Evolutionary conservation across 306 rosid genomes (phyloP).

Genomic region (Amphicarpaea edgeworthii): DNA sequence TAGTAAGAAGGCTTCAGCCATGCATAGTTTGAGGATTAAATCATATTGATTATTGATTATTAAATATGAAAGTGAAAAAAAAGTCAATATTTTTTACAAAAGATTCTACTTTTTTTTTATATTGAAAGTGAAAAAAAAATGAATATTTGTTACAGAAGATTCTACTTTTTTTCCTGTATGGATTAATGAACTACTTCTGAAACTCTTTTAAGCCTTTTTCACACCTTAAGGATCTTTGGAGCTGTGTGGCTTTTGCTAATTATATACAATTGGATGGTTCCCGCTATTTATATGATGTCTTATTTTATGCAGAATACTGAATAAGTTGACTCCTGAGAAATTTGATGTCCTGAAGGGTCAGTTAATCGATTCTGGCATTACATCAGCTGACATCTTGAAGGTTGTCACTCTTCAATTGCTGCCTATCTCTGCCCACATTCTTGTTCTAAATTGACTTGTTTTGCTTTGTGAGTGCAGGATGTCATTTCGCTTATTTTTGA

Average conservation of each 20-base stretch:
- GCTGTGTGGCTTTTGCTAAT: neutral
- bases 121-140: neutral
- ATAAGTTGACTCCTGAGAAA: slow-evolving; percentile 88
- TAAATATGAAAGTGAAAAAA: neutral
- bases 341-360: slow-evolving; percentile 90
- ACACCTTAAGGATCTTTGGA: neutral
- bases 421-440: slow-evolving; percentile 10
- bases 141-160: neutral
- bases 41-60: neutral
- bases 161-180: neutral
- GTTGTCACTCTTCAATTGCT: slow-evolving; percentile 44
- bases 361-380: slow-evolving; percentile 79
- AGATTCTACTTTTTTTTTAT: neutral
- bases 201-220: neutral
- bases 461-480: slow-evolving; percentile 61
- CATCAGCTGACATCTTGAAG: slow-evolving; percentile 85
- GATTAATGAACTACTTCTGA: neutral
- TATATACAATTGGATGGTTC: neutral
- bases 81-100: neutral
- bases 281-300: slow-evolving; percentile 7
- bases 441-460: slow-evolving; percentile 26
- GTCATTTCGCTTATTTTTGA: slow-evolving; percentile 81
- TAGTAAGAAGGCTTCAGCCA: neutral
- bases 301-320: slow-evolving; percentile 63
- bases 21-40: neutral